These are phyloP conservation scores for Calonectria pteridis DNA, from an alignment of 2,329 filamentous ascomycete genomes.

Conservation along the genomic window DNA sequence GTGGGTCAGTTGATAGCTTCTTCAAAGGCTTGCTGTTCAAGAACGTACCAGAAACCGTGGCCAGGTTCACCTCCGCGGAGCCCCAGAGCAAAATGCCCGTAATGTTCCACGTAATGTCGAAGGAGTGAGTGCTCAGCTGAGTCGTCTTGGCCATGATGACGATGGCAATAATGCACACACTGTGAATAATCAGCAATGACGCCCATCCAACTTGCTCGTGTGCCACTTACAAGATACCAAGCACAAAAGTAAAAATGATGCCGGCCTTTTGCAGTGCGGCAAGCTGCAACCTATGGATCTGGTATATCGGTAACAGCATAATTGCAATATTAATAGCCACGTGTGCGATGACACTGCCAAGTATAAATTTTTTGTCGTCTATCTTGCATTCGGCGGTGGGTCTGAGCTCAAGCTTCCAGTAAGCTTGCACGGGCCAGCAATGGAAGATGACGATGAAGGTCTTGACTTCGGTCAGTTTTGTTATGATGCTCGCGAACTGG, in stretches of 20 bases:
- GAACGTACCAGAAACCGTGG: conserved; percentile 38
- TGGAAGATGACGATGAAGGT: conserved; percentile 36
- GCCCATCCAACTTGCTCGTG: too few species aligned
- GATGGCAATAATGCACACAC: conserved; percentile 36
- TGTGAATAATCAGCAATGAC: neutral
- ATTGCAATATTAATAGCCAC: conserved; percentile 48
- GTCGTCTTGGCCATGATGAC: conserved; percentile 37
- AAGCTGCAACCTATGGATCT: conserved; percentile 47
- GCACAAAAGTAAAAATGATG: conserved; percentile 45
- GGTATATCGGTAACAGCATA: conserved; percentile 46
- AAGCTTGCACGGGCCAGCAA: conserved; percentile 32
- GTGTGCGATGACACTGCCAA: conserved; percentile 48
- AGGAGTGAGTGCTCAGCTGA: conserved; percentile 18
- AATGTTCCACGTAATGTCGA: conserved; percentile 41
- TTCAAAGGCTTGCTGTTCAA: neutral
- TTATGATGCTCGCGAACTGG: fast-evolving
- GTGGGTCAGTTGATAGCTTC: neutral
- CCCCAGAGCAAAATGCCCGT: conserved; percentile 39
- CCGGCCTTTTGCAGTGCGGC: conserved; percentile 43
- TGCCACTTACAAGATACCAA: conserved; percentile 46
- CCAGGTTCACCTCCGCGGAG: conserved; percentile 41
- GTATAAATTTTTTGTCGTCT: conserved; percentile 49
- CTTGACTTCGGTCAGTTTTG: conserved; percentile 34
- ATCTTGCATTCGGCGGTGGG: conserved; percentile 27
- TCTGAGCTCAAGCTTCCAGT: conserved; percentile 29